These are phyloP conservation scores for Eucalyptus paniculata DNA, from an alignment of 345 rosid genomes.

Conservation along the genomic window DNA sequence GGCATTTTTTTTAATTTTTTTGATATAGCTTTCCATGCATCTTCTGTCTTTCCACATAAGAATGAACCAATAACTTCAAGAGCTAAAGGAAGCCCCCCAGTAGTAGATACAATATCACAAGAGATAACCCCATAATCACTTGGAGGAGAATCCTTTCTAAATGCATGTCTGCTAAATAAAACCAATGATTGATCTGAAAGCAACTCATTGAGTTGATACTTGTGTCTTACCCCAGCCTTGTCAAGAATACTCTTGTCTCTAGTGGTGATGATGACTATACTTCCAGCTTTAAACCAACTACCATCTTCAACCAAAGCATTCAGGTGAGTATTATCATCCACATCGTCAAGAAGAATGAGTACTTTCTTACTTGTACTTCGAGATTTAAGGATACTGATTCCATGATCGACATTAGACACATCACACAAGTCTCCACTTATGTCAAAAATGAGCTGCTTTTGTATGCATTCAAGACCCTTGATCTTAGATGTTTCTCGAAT, in stretches of 20 bases:
- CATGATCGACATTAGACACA: accelerated
- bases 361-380: accelerated
- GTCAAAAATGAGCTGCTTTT: too few relatives aligned
- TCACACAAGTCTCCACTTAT: accelerated
- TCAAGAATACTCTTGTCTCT: too few relatives aligned
- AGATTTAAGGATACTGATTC: too few relatives aligned
- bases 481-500: accelerated
- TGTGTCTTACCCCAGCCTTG: accelerated
- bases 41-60: too few relatives aligned
- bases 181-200: accelerated
- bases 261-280: accelerated
- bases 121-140: accelerated
- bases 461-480: too few relatives aligned
- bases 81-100: too few relatives aligned
- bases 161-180: too few relatives aligned
- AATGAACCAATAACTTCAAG: too few relatives aligned
- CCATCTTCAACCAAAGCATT: accelerated
- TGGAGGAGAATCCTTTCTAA: too few relatives aligned
- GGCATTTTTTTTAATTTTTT: too few relatives aligned
- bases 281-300: too few relatives aligned
- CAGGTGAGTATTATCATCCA: too few relatives aligned
- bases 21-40: accelerated
- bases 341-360: accelerated
- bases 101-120: accelerated
- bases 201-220: accelerated